Conservation (phyloP, 805 yeast species). For the Lachancea kluyveri region DNA sequence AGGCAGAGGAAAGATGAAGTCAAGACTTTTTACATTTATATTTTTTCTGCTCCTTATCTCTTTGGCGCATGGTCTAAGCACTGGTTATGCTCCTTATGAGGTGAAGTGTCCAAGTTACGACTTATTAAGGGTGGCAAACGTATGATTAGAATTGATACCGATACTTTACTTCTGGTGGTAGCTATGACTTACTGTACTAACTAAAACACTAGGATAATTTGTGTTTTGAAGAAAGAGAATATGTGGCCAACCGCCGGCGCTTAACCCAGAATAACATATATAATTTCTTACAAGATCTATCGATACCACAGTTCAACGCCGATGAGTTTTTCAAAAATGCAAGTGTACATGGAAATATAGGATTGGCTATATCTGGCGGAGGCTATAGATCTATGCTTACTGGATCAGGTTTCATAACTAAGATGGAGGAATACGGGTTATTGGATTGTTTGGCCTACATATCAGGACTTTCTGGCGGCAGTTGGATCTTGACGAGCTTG, state of each 20-base stretch:
- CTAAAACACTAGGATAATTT: constrained; percentile 5
- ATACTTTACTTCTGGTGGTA: too few species aligned
- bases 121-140: constrained; percentile 18
- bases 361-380: constrained; percentile 34
- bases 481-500: constrained; percentile 57
- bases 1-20: too few species aligned
- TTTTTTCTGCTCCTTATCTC: too few species aligned
- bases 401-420: constrained; percentile 28
- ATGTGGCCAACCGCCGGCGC: constrained; percentile 23
- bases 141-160: constrained; percentile 6
- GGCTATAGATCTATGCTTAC: constrained; percentile 34
- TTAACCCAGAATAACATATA: constrained; percentile 28
- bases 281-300: constrained; percentile 27
- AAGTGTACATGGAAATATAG: constrained; percentile 26
- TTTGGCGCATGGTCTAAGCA: too few species aligned
- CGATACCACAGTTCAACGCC: constrained; percentile 32
- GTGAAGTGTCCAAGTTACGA: constrained; percentile 26
- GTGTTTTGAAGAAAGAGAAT: constrained; percentile 15
- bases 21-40: too few species aligned
- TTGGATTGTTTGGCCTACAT: constrained; percentile 50
- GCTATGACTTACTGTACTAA: constrained; percentile 2
- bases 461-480: constrained; percentile 67
- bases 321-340: constrained; percentile 18
- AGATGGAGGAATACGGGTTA: constrained; percentile 35
- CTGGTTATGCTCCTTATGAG: too few species aligned